These are phyloP conservation scores for Epichloe coenophiala DNA, from an alignment of 2,329 filamentous ascomycete genomes.

Conservation along the genomic window DNA sequence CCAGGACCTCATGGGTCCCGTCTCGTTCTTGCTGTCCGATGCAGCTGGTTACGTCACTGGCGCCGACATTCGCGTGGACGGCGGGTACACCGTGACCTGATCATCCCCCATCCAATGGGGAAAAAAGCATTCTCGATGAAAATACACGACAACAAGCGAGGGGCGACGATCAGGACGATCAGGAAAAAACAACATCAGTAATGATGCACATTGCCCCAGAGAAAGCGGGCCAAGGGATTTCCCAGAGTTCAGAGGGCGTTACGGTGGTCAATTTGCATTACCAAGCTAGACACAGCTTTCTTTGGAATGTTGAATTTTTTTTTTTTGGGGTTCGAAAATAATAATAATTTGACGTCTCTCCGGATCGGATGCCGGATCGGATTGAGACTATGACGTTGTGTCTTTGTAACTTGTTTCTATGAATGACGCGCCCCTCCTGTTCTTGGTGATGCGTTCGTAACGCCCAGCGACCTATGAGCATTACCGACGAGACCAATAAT, in stretches of 20 bases:
- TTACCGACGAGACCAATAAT: too few relatives aligned
- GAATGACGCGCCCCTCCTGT: too few relatives aligned
- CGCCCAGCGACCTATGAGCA: too few relatives aligned
- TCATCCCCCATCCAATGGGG: neutral
- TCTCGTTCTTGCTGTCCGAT: constrained; percentile 73
- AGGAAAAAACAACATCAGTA: neutral
- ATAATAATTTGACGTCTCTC: too few relatives aligned
- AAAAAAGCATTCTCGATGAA: too few relatives aligned
- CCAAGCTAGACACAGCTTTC: neutral
- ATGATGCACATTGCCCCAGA: neutral
- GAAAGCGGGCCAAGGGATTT: neutral
- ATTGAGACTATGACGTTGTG: too few relatives aligned
- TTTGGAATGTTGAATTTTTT: neutral
- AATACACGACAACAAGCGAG: neutral
- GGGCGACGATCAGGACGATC: neutral
- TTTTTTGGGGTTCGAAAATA: too few relatives aligned
- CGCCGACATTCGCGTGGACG: constrained; percentile 70
- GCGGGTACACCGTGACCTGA: constrained; percentile 75
- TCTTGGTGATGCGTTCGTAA: too few relatives aligned
- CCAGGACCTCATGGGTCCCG: constrained; percentile 85
- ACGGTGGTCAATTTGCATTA: neutral
- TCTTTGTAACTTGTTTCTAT: too few relatives aligned
- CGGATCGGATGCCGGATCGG: too few relatives aligned
- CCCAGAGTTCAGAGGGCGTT: neutral
- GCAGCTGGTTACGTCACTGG: constrained; percentile 60